Base-by-base conservation (phyloP, 164 flowering plant species). In the Magnolia kwangsiensis region DNA sequence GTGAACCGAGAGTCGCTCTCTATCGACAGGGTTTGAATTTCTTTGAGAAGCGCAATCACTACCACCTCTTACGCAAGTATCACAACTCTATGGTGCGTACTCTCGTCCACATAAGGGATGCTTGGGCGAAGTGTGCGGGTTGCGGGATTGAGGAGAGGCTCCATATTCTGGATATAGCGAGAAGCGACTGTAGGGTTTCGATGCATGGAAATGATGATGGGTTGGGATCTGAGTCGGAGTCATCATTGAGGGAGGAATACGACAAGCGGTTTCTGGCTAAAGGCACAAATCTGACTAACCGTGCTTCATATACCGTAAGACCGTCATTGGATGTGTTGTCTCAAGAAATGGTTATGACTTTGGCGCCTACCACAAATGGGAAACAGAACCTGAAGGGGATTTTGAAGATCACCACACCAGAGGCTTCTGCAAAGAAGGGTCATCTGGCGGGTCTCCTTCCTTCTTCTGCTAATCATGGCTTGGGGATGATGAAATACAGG, bases 1-100 rank as follows among this genome's bases (percentile, higher is more conserved):
- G 98, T 81, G 97, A 96, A 79, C 99, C 99, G 0, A 86, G 98
- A 81, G 97, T 93, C 69, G 88, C 95, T 31, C 86, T 92, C 45
- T 95, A 91, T 73, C 86, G 88, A 21, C 93, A 89, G 79, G 98
- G 92, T 67, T 82, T 87, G 87, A 86, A 80, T 80, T 91, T 87
- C 76, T 89, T 94, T 71, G 90, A 91, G 83, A 88, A 81, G 87
- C 83, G 87, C 65, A 77, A 85, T 71, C 96, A 92, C 77, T 91
- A 91, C 74, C 91, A 96, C 80, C 75, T 80, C 23, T 73, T 96
- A 82, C 84, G 85, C 78, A 91, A 87, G 84, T 84, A 96, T 84
- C 99, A 96, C 78, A 89, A 96, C 72, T 78, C 80, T 51, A 83
- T 95, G 91, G 97, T 94, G 19, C 75, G 73, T 70, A 78, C 67